These are phyloP conservation scores for Tuber calosporum DNA, from an alignment of 495 filamentous ascomycete genomes.

Conservation along the genomic window DNA sequence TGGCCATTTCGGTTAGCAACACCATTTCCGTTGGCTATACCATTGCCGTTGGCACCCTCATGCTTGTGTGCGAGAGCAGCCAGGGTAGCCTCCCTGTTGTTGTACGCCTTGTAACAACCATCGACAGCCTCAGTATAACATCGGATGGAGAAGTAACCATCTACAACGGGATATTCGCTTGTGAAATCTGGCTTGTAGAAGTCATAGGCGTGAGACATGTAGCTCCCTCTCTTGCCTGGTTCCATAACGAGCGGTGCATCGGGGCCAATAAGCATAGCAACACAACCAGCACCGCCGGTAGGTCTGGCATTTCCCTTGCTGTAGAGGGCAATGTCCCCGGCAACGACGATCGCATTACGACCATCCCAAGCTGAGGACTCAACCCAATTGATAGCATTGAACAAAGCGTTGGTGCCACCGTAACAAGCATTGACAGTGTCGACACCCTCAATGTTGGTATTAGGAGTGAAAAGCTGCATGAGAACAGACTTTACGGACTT, in stretches of 20 bases:
- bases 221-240: constrained; percentile 81
- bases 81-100: constrained; percentile 67
- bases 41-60: constrained; percentile 53
- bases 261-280: constrained; percentile 90
- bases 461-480: constrained; percentile 89
- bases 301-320: constrained; percentile 92
- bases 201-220: constrained; percentile 87
- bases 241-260: constrained; percentile 87
- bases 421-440: constrained; percentile 98
- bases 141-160: constrained; percentile 87
- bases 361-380: constrained; percentile 98
- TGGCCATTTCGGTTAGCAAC: constrained; percentile 45
- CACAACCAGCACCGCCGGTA: constrained; percentile 88
- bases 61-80: constrained; percentile 39
- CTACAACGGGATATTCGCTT: constrained; percentile 94
- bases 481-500: constrained; percentile 99
- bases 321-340: constrained; percentile 96
- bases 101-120: constrained; percentile 91
- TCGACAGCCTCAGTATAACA: constrained; percentile 97
- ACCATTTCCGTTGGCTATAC: constrained; percentile 49
- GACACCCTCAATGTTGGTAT: constrained; percentile 90
- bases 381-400: constrained; percentile 96
- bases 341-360: constrained; percentile 83
- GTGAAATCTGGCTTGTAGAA: constrained; percentile 99
- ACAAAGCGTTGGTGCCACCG: constrained; percentile 92